These are phyloP conservation scores for Cordyceps farinosa DNA, from an alignment of 2,329 filamentous ascomycete species.

Conservation along the genomic window DNA sequence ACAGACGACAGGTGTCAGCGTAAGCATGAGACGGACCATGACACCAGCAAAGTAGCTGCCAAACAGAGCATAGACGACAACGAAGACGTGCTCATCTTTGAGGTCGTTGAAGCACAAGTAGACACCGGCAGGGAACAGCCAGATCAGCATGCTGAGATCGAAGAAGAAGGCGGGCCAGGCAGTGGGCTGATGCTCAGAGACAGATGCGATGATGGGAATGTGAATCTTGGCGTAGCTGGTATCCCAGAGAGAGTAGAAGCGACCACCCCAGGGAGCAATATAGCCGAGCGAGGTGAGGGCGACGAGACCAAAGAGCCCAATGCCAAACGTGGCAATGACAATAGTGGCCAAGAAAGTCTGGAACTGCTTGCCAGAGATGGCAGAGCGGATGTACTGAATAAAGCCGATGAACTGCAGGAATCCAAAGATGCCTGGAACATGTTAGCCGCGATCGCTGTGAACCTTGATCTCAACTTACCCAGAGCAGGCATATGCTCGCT, in stretches of 20 bases:
- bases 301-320: constrained; percentile 72
- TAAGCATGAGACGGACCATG: constrained; percentile 99
- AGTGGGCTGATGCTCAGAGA: constrained; percentile 97
- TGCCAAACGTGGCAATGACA: constrained; percentile 68
- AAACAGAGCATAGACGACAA: constrained; percentile 95
- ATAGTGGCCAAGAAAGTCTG: constrained; percentile 79
- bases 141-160: constrained; percentile 95
- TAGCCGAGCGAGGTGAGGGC: constrained; percentile 85
- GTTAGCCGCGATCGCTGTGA: background rate
- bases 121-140: constrained; percentile 97
- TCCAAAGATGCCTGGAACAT: constrained; percentile 75
- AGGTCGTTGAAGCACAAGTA: constrained; percentile 97
- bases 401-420: constrained; percentile 91
- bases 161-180: constrained; percentile 99
- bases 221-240: constrained; percentile 97
- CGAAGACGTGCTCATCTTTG: constrained; percentile 93
- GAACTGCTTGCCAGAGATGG: constrained; percentile 89
- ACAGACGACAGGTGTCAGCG: constrained; percentile 92
- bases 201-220: constrained; percentile 99
- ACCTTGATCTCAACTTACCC: constrained; percentile 50
- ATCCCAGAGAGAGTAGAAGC: constrained; percentile 99
- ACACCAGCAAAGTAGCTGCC: constrained; percentile 98
- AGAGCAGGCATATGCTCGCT: constrained; percentile 98
- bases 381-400: constrained; percentile 84
- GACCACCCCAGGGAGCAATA: constrained; percentile 95